phyloP scores from a whole-genome alignment of 2,329 filamentous ascomycete genomes.

The Aplosporella prunicola region DNA sequence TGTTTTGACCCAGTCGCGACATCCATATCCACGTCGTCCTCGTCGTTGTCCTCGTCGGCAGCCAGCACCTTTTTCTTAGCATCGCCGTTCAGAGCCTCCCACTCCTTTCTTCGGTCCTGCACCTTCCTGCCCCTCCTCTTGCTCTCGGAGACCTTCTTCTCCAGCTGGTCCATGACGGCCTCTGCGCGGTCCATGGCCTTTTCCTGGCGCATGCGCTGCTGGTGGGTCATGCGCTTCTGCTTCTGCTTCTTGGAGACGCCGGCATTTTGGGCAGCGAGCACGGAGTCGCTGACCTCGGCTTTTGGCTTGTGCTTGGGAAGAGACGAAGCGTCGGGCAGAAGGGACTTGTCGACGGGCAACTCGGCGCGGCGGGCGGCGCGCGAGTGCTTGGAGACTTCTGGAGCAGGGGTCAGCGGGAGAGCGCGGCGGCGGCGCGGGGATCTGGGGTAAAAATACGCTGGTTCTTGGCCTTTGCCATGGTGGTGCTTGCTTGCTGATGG shows the following conservation, averaged over 20 bases:
- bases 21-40: constrained; percentile 13
- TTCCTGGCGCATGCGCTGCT: constrained; percentile 45
- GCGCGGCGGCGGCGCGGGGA: not conserved
- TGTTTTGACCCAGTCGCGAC: constrained; percentile 1
- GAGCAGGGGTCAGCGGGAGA: not conserved
- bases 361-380: constrained; percentile 64
- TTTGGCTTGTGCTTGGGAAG: constrained; percentile 17
- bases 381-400: constrained; percentile 59
- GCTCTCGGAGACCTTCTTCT: constrained; percentile 48
- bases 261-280: constrained; percentile 59
- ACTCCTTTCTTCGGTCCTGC: constrained; percentile 37
- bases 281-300: constrained; percentile 33
- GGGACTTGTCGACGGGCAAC: constrained; percentile 62
- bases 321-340: constrained; percentile 34
- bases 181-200: constrained; percentile 49
- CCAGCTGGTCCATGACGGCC: constrained; percentile 43
- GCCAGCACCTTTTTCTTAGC: constrained; percentile 2
- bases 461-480: constrained; percentile 7
- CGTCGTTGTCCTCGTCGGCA: constrained; percentile 4
- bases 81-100: constrained; percentile 29
- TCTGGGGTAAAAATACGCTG: not conserved
- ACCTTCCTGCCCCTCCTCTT: constrained; percentile 38
- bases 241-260: constrained; percentile 62
- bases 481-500: not conserved
- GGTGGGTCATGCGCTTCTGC: constrained; percentile 42